A percentile compares a stretch with the other conserved stretches of the same genome.
phyloP scores from a whole-genome alignment of 495 filamentous ascomycete genomes.

The Parmelia sp. region DNA sequence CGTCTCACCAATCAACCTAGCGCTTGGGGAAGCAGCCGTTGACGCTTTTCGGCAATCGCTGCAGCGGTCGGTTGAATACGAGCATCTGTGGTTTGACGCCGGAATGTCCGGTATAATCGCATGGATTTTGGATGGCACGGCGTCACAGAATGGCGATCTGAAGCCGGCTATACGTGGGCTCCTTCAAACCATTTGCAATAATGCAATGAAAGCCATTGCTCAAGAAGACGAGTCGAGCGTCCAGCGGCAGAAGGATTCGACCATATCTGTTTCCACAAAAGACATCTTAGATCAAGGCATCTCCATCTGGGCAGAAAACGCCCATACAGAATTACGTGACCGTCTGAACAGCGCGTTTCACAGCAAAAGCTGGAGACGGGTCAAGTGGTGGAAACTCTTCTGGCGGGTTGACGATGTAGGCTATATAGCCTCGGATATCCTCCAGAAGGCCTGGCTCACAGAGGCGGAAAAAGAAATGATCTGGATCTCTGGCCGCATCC shows the following conservation, averaged over 20 bases:
- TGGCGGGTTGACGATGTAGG: conserved; percentile 90
- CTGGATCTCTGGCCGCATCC: conserved; percentile 73
- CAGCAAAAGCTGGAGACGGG: conserved; percentile 60
- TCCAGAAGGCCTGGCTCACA: conserved; percentile 65
- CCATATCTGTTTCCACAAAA: conserved; percentile 39
- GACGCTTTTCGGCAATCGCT: conserved; percentile 59
- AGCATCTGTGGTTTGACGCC: conserved; percentile 66
- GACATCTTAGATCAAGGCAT: conserved; percentile 51
- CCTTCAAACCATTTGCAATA: conserved; percentile 58
- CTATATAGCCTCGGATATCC: conserved; percentile 69
- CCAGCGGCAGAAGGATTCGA: conserved; percentile 31
- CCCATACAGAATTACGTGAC: conserved; percentile 75
- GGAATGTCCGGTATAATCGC: conserved; percentile 57
- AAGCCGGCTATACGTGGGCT: conserved; percentile 59
- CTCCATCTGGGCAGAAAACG: conserved; percentile 65
- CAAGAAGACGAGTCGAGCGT: conserved; percentile 42
- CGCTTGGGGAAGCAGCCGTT: conserved; percentile 51
- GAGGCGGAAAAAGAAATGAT: conserved; percentile 68
- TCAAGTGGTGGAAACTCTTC: conserved; percentile 91
- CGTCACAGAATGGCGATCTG: conserved; percentile 38
- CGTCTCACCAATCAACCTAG: conserved; percentile 49
- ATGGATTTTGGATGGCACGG: conserved; percentile 57
- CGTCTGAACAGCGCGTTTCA: conserved; percentile 69
- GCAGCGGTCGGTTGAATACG: conserved; percentile 60
- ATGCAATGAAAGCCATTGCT: conserved; percentile 49